Evolutionary conservation across 2,329 filamentous ascomycete species (phyloP).

Genomic region (Colletotrichum sp.): DNA sequence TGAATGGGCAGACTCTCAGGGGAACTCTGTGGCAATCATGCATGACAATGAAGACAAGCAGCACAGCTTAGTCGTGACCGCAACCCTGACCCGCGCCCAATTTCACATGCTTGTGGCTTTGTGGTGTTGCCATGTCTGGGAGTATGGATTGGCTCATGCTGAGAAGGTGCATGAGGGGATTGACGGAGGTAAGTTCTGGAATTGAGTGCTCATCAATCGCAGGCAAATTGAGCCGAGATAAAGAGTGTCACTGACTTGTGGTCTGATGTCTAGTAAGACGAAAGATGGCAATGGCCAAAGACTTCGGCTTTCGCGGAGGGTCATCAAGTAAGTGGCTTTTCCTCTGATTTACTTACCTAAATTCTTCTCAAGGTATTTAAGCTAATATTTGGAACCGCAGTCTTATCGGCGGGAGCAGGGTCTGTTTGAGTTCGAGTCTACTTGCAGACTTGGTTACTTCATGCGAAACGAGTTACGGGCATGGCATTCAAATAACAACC

Average conservation of each 20-base stretch:
- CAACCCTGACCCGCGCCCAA: not conserved
- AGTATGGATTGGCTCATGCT: not conserved
- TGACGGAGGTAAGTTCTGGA: not conserved
- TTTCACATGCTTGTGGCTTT: not conserved
- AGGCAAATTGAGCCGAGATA: fast-evolving
- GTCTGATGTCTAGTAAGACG: not conserved
- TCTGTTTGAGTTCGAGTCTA: not conserved
- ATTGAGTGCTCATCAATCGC: not conserved
- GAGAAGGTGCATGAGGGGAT: slow-evolving; percentile 2
- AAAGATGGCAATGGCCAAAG: not conserved
- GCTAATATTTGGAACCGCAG: fast-evolving
- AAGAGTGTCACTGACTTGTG: not conserved
- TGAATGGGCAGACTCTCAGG: not conserved
- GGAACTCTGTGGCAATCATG: not conserved
- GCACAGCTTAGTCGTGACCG: not conserved
- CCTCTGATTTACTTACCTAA: not conserved
- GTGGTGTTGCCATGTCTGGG: not conserved
- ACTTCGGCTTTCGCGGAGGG: not conserved
- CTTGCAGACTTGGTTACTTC: not conserved
- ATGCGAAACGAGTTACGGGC: not conserved
- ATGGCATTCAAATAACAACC: not conserved
- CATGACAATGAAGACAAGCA: not conserved
- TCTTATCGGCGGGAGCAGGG: not conserved
- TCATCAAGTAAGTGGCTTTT: not conserved
- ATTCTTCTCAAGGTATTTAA: fast-evolving